These are phyloP conservation scores for Vaccinium corymbosum DNA, from an alignment of 148 eudicot species.

Conservation along the genomic window DNA sequence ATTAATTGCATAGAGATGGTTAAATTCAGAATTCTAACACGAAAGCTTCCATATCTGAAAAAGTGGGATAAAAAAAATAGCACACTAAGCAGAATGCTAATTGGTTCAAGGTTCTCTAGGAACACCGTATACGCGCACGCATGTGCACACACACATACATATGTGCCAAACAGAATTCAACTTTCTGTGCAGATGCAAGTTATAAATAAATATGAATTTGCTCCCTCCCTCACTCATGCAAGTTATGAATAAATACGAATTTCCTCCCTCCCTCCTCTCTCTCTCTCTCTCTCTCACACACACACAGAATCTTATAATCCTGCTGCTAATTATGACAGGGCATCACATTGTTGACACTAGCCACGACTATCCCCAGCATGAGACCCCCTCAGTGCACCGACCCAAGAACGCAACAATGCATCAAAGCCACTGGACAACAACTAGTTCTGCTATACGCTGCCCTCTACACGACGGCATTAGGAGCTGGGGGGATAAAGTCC, in stretches of 20 bases:
- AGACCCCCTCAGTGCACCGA: conserved; percentile 66
- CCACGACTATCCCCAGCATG: conserved; percentile 79
- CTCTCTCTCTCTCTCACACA: neutral
- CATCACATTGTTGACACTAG: conserved; percentile 60
- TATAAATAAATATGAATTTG: neutral
- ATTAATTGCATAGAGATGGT: neutral
- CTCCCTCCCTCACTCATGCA: neutral
- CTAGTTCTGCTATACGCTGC: conserved; percentile 73
- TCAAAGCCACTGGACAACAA: conserved; percentile 61
- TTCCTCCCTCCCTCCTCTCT: neutral
- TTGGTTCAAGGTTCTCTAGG: neutral
- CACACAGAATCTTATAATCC: neutral
- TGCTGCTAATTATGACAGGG: conserved; percentile 47
- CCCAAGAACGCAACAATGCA: conserved; percentile 43
- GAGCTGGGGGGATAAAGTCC: conserved; percentile 93
- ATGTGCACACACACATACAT: neutral
- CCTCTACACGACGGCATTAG: conserved; percentile 83
- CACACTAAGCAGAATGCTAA: neutral
- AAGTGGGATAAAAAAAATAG: neutral
- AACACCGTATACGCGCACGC: neutral
- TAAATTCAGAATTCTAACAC: neutral
- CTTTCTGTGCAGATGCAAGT: neutral
- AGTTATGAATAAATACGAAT: neutral
- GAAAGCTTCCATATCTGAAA: neutral
- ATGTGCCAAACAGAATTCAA: neutral